Evolutionary conservation across 2,329 filamentous ascomycete genomes (phyloP), one percentile per base, ranked within the genome.

Genomic region (Cordyceps militaris): DNA sequence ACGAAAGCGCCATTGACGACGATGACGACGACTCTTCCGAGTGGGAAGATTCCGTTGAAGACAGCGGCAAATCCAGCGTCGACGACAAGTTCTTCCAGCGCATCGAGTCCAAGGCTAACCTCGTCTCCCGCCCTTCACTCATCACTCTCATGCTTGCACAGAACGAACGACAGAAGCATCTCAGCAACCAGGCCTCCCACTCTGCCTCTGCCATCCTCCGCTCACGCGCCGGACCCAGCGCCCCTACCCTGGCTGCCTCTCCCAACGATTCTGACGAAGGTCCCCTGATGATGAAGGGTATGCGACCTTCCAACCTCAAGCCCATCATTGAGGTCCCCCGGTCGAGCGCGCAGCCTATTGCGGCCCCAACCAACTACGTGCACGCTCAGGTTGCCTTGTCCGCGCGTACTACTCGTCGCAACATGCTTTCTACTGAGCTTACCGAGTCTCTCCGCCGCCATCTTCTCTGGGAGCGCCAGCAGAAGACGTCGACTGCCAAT

Each of bases 351-450:
- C 91, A 93, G 71, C 91, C 92, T 28, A 96, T 96, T 67, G 83
- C 86, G 66, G 83, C 86, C 67, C 86, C 84, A 14, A 82, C 87
- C 21, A 81, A 81, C n/a, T 85, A 85, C 58, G 70, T 72, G 40
- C 71, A 78, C 49, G 84, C 88, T 63, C 87, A 89, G 57, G 84
- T 86, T 28, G 89, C 91, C 1, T 81, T 96, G 63, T 97, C 94
- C 5, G 94, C 94, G 4, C 85, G 91, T 59, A 97, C 93, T 0
- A 97, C 92, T 0, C 84, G 94, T 53, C 84, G 92, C 60, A 95
- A 97, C 73, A 99, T 99, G 94, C 81, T 99, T 58, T 88, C 90
- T 9, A 95, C 90, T 0, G 94, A 99, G 75, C 78, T 99, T 56
- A 97, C 93, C 2, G 91, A 96, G 70, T 96, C 91, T 23, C 84